These are phyloP conservation scores for Stachybotrys chlorohalonatus DNA, from an alignment of 2,329 filamentous ascomycete species.

Conservation along the genomic window DNA sequence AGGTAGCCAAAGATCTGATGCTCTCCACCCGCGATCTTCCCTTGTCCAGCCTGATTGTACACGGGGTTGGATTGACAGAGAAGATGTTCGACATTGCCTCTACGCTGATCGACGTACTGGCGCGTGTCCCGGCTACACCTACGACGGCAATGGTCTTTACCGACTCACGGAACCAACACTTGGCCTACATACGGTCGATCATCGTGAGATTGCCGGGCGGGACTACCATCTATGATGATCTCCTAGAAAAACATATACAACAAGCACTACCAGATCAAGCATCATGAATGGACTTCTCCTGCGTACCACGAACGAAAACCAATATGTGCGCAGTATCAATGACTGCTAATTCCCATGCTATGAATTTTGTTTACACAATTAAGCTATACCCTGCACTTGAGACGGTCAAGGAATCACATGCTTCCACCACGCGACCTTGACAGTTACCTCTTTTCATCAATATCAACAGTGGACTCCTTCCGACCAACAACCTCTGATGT, in stretches of 20 bases:
- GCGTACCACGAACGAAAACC: too few species aligned
- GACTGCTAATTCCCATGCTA: too few species aligned
- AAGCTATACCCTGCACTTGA: too few species aligned
- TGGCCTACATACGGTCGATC: slow-evolving; percentile 25
- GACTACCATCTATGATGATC: slow-evolving; percentile 24
- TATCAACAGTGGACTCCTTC: not conserved
- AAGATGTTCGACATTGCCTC: slow-evolving; percentile 37
- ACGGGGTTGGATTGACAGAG: slow-evolving; percentile 36
- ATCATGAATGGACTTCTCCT: too few species aligned
- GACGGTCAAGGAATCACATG: too few species aligned
- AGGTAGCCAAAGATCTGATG: slow-evolving; percentile 29
- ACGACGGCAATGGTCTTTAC: slow-evolving; percentile 1
- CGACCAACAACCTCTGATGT: slow-evolving; percentile 1
- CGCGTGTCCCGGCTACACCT: slow-evolving; percentile 26
- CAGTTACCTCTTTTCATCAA: too few species aligned
- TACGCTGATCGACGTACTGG: slow-evolving; percentile 33
- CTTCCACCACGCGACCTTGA: not conserved
- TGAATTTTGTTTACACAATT: too few species aligned
- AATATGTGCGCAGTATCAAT: too few species aligned
- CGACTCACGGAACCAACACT: slow-evolving; percentile 23
- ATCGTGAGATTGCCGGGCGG: slow-evolving; percentile 29
- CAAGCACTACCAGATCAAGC: slow-evolving; percentile 17
- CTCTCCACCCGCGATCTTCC: slow-evolving; percentile 28
- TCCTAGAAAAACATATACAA: slow-evolving; percentile 30
- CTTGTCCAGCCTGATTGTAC: slow-evolving; percentile 28